Conservation (phyloP, 768 basidiomycete genomes). For the Lactarius deliciosus region DNA sequence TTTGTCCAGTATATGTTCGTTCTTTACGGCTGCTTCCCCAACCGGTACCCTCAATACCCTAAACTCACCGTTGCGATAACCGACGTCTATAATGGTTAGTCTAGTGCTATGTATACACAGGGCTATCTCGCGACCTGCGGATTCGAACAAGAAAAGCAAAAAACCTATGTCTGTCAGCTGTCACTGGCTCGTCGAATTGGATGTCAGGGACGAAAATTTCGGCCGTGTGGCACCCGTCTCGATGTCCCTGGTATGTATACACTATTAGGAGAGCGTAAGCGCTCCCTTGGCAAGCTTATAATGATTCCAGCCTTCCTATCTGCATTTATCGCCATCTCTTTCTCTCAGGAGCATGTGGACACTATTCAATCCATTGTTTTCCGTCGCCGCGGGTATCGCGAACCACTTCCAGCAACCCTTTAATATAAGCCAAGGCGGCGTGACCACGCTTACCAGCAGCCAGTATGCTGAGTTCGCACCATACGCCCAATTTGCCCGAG, state of each 20-base stretch:
- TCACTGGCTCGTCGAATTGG: too few species aligned
- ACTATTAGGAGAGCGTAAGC: background rate
- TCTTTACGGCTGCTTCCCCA: too few species aligned
- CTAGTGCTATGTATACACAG: too few species aligned
- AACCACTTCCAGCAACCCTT: background rate
- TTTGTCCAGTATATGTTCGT: too few species aligned
- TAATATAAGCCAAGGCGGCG: background rate
- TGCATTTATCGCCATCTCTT: background rate
- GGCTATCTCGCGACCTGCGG: too few species aligned
- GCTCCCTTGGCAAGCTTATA: background rate
- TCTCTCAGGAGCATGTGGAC: constrained; percentile 8
- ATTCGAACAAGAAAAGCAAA: too few species aligned
- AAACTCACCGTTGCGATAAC: too few species aligned
- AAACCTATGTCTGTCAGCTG: too few species aligned
- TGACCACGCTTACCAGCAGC: constrained; percentile 34
- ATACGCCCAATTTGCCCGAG: constrained; percentile 53
- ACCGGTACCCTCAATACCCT: too few species aligned
- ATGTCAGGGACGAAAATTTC: background rate
- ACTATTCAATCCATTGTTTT: constrained; percentile 4
- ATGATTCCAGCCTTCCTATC: background rate
- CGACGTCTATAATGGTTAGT: too few species aligned
- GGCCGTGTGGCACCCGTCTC: background rate
- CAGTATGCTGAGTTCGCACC: constrained; percentile 44
- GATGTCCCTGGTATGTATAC: background rate
- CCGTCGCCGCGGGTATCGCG: constrained; percentile 4